Evolutionary conservation across 352 stramenopile species (phyloP).

Genomic region (Pythium dissimile): DNA sequence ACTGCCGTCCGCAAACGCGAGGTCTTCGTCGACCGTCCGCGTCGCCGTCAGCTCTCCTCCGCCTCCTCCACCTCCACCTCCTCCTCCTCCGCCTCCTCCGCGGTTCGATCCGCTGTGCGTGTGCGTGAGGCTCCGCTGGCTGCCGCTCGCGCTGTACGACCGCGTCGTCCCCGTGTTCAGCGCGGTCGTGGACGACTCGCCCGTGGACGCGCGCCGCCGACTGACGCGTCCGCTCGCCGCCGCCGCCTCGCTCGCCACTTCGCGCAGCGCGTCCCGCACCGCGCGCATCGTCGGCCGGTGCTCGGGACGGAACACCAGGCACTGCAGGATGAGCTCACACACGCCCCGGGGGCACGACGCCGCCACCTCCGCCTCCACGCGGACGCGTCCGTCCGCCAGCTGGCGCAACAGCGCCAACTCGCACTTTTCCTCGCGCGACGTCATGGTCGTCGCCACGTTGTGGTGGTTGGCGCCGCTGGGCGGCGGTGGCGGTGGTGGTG

Average conservation of each 20-base stretch:
- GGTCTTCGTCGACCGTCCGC: conserved; percentile 7
- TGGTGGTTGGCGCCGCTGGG: too few relatives aligned
- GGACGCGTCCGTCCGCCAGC: conserved; percentile 1
- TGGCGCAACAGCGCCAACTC: conserved; percentile 9
- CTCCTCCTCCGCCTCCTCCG: not conserved
- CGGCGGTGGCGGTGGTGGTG: not conserved
- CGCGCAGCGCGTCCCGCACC: conserved; percentile 7
- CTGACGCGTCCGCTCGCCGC: not conserved
- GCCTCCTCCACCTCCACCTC: not conserved
- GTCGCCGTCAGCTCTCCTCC: not conserved
- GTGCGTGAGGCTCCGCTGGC: not conserved
- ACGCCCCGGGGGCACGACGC: conserved; percentile 10
- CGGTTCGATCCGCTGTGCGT: not conserved
- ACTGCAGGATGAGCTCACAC: conserved; percentile 14
- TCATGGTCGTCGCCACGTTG: not conserved
- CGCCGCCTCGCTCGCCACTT: not conserved
- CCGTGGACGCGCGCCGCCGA: conserved; percentile 1
- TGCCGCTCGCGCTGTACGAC: not conserved
- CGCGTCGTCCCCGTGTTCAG: not conserved
- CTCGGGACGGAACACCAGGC: conserved; percentile 3
- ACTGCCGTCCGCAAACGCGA: not conserved
- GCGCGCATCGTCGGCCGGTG: conserved; percentile 2
- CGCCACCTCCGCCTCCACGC: not conserved
- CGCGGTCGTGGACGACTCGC: not conserved
- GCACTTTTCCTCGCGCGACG: not conserved